Conservation (phyloP, 2,329 filamentous ascomycete species). For the Aureobasidium sp. region DNA sequence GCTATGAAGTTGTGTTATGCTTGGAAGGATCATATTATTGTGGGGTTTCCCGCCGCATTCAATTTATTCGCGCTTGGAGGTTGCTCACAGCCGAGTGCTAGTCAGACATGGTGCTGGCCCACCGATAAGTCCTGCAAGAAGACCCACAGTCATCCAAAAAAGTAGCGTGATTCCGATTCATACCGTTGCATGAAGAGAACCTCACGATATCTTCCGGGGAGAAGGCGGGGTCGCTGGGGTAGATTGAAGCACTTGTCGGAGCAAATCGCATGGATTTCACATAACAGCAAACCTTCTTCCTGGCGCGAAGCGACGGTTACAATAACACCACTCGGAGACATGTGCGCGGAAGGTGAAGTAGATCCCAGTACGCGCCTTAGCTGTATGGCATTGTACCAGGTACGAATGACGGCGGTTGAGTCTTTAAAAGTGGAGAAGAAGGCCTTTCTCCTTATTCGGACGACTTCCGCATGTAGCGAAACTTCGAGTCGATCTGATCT, state of each 20-base stretch:
- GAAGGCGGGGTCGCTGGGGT: background rate
- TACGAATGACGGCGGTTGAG: background rate
- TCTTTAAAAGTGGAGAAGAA: background rate
- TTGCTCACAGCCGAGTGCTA: background rate
- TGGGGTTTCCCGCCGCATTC: background rate
- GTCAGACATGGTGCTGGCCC: background rate
- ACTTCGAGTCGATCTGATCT: background rate
- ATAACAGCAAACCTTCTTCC: background rate
- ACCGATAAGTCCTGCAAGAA: background rate
- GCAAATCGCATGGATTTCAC: background rate
- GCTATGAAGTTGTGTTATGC: background rate
- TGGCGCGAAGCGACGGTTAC: background rate
- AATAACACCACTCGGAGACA: background rate
- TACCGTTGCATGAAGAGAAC: background rate
- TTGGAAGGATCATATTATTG: background rate
- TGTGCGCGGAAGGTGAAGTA: background rate
- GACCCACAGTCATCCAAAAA: background rate
- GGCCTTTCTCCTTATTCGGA: background rate
- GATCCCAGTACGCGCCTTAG: background rate
- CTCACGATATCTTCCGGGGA: background rate
- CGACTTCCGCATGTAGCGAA: background rate
- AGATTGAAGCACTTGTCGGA: background rate
- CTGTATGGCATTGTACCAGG: constrained; percentile 1
- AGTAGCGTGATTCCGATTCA: constrained; percentile 5
- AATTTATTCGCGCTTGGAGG: background rate